Evolutionary conservation across 2,329 filamentous ascomycete genomes (phyloP), one percentile per base, ranked within the genome.

Genomic region (Cadophora sp.): DNA sequence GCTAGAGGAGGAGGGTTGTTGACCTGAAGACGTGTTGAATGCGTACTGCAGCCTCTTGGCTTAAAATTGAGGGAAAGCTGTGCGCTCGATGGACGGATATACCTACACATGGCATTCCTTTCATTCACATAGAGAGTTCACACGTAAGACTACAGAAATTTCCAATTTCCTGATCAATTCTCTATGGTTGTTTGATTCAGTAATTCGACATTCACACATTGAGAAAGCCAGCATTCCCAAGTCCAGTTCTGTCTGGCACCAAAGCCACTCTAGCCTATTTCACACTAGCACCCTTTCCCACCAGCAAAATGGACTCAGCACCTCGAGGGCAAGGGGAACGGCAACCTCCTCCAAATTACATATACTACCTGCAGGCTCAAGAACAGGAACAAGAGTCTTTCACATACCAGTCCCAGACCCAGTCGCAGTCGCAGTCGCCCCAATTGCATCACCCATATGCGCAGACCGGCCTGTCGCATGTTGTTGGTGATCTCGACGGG

Each of bases 371-470:
- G 27, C 27, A 62, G 62, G 56, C 56, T n/a, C 43, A n/a, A n/a
- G 13, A 8, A 47, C 27, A 53, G 48, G 68, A 30, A 16, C 50
- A 53, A 11, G 50, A 67, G 53, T 24, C 58, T 30, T 65, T 66
- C 60, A 33, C 24, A 33, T 48, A 30, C 30, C 58, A 33, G n/a
- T 30, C 33, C 24, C 3, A 33, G 11, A 45, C 33, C 24, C 3
- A n/a, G n/a, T n/a, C n/a, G n/a, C 58, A 33, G n/a, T 30, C 33
- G 20, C 3, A 33, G 11, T 27, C 33, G 20, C 3, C 62, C 8
- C 43, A 65, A 56, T 65, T 56, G 11, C 59, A n/a, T 24, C 36
- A 55, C 27, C 58, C 61, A 8, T 50, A 70, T 65, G 65, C 61
- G 41, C 41, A 47, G 24, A 33, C 58, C 22, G 22, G 13, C 18